phyloP scores from a whole-genome alignment of 2,329 filamentous ascomycete genomes.

The Thelonectria olida region DNA sequence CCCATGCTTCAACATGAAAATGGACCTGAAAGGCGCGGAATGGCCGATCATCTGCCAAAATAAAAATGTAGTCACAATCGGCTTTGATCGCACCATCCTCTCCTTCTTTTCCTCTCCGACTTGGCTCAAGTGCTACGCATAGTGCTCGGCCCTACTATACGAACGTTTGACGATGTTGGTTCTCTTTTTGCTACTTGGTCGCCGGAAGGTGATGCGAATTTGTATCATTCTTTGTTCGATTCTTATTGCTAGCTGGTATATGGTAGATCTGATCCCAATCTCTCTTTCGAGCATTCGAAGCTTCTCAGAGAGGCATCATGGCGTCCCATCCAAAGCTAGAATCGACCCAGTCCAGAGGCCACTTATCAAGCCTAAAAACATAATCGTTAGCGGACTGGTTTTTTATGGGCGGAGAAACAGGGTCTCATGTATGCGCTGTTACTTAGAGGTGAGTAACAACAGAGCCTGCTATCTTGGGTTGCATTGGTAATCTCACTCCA shows the following conservation, averaged over 20 bases:
- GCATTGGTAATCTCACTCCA: too few relatives aligned
- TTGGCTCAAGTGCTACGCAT: too few relatives aligned
- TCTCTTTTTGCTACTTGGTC: too few relatives aligned
- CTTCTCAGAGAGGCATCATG: not conserved
- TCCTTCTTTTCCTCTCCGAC: too few relatives aligned
- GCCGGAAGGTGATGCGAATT: not conserved
- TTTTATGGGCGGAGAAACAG: constrained; percentile 30
- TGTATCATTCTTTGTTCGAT: not conserved
- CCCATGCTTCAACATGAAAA: too few relatives aligned
- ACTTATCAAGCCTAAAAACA: constrained; percentile 19
- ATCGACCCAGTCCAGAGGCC: not conserved
- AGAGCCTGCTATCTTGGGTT: too few relatives aligned
- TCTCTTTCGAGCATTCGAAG: not conserved
- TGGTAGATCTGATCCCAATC: not conserved
- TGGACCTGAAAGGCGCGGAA: too few relatives aligned
- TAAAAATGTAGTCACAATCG: too few relatives aligned
- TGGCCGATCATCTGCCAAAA: too few relatives aligned
- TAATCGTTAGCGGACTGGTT: constrained; percentile 27
- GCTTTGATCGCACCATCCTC: too few relatives aligned
- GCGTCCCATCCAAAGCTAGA: not conserved
- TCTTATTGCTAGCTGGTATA: not conserved
- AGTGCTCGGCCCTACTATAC: too few relatives aligned
- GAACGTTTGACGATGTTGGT: too few relatives aligned
- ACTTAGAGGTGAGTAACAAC: constrained; percentile 18
- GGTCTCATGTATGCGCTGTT: constrained; percentile 26